Evolutionary conservation across 2,329 filamentous ascomycete species (phyloP), one percentile per base, ranked within the genome.

Genomic region (Hirsutella minnesotensis): DNA sequence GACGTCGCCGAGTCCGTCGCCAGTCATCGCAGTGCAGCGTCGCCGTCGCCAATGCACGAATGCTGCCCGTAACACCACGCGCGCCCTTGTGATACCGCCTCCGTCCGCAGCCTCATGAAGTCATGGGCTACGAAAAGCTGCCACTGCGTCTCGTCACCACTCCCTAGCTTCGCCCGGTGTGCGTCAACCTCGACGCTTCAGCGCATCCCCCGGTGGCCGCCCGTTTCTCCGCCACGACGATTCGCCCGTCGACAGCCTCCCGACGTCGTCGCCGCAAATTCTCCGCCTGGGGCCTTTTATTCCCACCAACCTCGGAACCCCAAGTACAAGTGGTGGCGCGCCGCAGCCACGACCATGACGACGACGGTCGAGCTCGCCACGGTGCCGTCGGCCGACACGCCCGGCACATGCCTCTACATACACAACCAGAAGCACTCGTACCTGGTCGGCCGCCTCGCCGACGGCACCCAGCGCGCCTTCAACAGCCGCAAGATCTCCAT

Each of bases 361-460:
- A 82, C 74, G 57, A 78, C 70, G 53, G 70, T 89, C 44, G 81
- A 94, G 60, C 66, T 96, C 53, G 61, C 90, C 47, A 83, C 81
- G 16, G 84, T 83, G 46, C 90, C 90, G 13, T 92, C 90, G 51
- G 83, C 82, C 46, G 92, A 98, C 63, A 95, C 88, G 18, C 77
- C 81, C 1, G 90, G 90, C 42, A 86, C 86, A 2, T 75, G 77
- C 40, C 61, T 96, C 27, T 59, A 87, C 31, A 69, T 98, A 7
- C 81, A 90, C 57, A 89, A 88, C 56, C 85, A 90, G 53, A 76
- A 79, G 54, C 81, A 83, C 53, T 76, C 86, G 44, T 98, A 98
- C 61, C 52, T 95, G 15, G 83, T 98, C 55, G 92, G 92, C 18
- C 81, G 83, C 53, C 61, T 90, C 15, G 68, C 79, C 9, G 92